Evolutionary conservation across 305 asterid genomes (phyloP).

Genomic region (Plantago coronopus): DNA sequence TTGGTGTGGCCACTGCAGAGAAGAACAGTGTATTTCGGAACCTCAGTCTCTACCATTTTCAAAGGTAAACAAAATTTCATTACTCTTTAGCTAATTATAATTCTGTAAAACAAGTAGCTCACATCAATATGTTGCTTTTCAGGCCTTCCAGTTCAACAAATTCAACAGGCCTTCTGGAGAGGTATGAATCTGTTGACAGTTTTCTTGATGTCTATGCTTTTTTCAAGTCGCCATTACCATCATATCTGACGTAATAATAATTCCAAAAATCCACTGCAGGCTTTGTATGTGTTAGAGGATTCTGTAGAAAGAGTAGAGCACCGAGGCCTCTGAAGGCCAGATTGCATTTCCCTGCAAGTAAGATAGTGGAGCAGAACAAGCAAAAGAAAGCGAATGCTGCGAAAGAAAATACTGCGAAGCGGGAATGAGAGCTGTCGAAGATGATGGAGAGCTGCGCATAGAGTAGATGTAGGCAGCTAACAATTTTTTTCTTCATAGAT

Average conservation of each 20-base stretch:
- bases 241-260: slow-evolving; percentile 1
- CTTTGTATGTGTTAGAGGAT: slow-evolving; percentile 89
- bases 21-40: slow-evolving; percentile 84
- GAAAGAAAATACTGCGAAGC: slow-evolving; percentile 27
- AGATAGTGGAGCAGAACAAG: slow-evolving; percentile 38
- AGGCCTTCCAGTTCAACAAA: slow-evolving; percentile 74
- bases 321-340: slow-evolving; percentile 76
- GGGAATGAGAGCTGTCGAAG: slow-evolving; percentile 27
- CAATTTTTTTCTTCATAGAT: slow-evolving; percentile 31
- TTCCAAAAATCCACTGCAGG: slow-evolving; percentile 50
- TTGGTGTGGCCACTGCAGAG: slow-evolving; percentile 71
- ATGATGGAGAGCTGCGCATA: slow-evolving; percentile 25
- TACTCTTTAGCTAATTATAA: slow-evolving; percentile 12
- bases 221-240: background rate
- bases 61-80: slow-evolving; percentile 46
- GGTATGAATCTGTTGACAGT: slow-evolving; percentile 42
- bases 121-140: slow-evolving; percentile 25
- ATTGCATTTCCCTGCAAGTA: slow-evolving; percentile 71
- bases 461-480: slow-evolving; percentile 41
- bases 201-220: background rate
- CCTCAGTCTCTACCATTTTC: slow-evolving; percentile 81
- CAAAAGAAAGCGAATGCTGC: slow-evolving; percentile 2
- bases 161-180: slow-evolving; percentile 89
- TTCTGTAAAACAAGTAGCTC: slow-evolving; percentile 26
- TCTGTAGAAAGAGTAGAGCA: slow-evolving; percentile 59